A percentile compares a stretch with the other conserved stretches of the same genome.
These are phyloP conservation scores for Elsinoe batatas DNA, from an alignment of 2,329 filamentous ascomycete species.

Conservation along the genomic window DNA sequence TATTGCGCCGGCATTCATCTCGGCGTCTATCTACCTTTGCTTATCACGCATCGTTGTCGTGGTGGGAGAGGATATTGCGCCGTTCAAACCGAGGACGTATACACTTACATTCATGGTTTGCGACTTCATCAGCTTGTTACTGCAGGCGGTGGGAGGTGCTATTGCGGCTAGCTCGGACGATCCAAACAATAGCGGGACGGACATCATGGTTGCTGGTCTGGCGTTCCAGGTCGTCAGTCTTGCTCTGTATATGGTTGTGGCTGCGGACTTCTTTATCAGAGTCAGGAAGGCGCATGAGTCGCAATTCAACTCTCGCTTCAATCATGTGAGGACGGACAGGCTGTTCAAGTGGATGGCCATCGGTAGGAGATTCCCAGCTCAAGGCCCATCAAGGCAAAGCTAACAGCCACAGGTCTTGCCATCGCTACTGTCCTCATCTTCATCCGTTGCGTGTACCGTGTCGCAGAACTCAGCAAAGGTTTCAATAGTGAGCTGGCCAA, in stretches of 20 bases:
- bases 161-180: constrained; percentile 42
- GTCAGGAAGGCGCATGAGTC: background rate
- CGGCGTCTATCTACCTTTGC: constrained; percentile 47
- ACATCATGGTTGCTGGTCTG: constrained; percentile 49
- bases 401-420: constrained; percentile 20
- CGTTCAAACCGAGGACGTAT: constrained; percentile 20
- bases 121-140: constrained; percentile 44
- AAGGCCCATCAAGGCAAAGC: too few species aligned
- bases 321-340: constrained; percentile 6
- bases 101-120: constrained; percentile 49
- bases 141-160: constrained; percentile 49
- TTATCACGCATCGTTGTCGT: constrained; percentile 47
- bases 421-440: constrained; percentile 38
- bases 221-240: constrained; percentile 45
- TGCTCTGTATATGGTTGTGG: constrained; percentile 32
- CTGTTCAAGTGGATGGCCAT: constrained; percentile 14
- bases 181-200: constrained; percentile 36
- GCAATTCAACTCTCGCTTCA: constrained; percentile 6
- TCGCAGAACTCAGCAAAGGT: constrained; percentile 40
- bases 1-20: constrained; percentile 47
- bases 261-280: background rate
- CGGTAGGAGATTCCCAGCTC: background rate
- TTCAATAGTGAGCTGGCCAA: constrained; percentile 37
- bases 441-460: constrained; percentile 40
- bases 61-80: constrained; percentile 33